Percentiles rank a stretch among this genome's conserved stretches.
phyloP scores from a whole-genome alignment of 2,329 filamentous ascomycete species.

The Aspergillus pseudonomiae region DNA sequence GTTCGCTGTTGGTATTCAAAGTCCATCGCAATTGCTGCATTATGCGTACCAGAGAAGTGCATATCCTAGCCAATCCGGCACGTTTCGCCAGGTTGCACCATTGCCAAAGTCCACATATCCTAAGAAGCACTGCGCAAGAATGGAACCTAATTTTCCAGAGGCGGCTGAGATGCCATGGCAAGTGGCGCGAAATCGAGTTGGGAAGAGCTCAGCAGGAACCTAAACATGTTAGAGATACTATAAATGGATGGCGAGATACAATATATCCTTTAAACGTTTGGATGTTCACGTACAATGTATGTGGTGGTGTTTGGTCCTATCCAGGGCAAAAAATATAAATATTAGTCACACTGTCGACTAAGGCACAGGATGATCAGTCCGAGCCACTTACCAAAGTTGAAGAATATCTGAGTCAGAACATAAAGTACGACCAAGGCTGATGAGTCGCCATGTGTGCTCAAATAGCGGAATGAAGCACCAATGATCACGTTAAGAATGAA shows the following conservation, averaged over 20 bases:
- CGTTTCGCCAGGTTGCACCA: neutral
- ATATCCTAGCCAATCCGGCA: neutral
- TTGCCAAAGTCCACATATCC: neutral
- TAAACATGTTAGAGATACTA: neutral
- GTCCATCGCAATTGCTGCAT: fast-evolving
- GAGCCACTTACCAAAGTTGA: neutral
- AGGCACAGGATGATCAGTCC: too few relatives aligned
- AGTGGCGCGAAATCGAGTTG: neutral
- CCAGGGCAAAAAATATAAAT: fast-evolving
- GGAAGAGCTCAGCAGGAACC: neutral
- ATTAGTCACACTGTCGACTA: neutral
- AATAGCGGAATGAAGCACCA: neutral
- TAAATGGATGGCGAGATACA: fast-evolving
- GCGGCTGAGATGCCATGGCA: neutral
- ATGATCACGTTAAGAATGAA: neutral
- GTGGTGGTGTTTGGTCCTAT: neutral
- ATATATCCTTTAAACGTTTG: fast-evolving
- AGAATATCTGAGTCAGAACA: neutral
- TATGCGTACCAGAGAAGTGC: neutral
- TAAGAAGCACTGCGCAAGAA: neutral
- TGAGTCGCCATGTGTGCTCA: neutral
- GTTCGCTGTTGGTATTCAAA: fast-evolving
- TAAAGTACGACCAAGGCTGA: neutral
- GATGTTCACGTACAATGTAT: neutral
- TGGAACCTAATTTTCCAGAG: neutral